These are phyloP conservation scores for Bretschneidera sinensis DNA, from an alignment of 345 rosid species.

Conservation along the genomic window DNA sequence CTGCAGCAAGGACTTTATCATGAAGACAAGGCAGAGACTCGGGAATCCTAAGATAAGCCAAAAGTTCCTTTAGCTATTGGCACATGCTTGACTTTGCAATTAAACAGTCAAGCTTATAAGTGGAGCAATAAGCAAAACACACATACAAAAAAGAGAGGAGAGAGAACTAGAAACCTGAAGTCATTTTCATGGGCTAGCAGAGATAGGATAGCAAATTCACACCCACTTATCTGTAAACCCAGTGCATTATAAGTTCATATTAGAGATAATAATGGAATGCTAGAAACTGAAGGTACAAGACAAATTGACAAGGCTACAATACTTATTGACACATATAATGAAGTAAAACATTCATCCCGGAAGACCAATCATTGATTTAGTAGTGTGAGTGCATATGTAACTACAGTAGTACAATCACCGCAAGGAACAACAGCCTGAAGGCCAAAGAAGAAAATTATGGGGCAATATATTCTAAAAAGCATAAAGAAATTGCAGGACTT, in stretches of 20 bases:
- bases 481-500: too few relatives aligned
- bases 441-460: too few relatives aligned
- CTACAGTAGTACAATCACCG: too few relatives aligned
- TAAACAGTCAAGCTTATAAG: not conserved
- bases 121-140: not conserved
- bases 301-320: too few relatives aligned
- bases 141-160: constrained; percentile 4
- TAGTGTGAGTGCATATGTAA: too few relatives aligned
- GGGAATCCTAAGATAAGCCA: constrained; percentile 51
- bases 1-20: constrained; percentile 69
- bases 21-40: constrained; percentile 74
- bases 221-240: constrained; percentile 54
- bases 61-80: constrained; percentile 3
- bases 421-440: too few relatives aligned
- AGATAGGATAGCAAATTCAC: constrained; percentile 72
- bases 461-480: too few relatives aligned
- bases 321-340: too few relatives aligned
- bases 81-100: not conserved
- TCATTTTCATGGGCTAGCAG: constrained; percentile 45
- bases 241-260: not conserved
- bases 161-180: constrained; percentile 49
- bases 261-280: not conserved
- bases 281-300: too few relatives aligned
- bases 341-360: too few relatives aligned
- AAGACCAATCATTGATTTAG: too few relatives aligned